These are phyloP conservation scores for Amanita pallidorosea DNA, from an alignment of 768 basidiomycete genomes.

Conservation along the genomic window DNA sequence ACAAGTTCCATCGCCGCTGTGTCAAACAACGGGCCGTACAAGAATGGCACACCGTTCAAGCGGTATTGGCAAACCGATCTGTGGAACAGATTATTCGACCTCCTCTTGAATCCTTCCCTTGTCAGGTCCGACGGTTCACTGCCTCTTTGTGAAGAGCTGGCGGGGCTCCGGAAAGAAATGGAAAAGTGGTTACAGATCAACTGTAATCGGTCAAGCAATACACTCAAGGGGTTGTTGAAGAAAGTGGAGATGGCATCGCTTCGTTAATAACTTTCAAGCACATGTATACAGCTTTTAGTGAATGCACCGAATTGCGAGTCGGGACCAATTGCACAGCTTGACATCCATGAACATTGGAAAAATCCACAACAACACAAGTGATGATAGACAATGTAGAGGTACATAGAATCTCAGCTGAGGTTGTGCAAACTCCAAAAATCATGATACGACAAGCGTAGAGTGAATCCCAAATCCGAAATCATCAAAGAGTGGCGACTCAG, in stretches of 20 bases:
- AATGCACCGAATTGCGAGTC: neutral
- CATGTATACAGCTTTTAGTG: slow-evolving; percentile 3
- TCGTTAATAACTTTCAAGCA: slow-evolving; percentile 9
- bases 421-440: slow-evolving; percentile 9
- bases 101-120: slow-evolving; percentile 73
- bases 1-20: slow-evolving; percentile 38
- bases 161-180: slow-evolving; percentile 63
- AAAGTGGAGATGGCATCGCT: slow-evolving; percentile 58
- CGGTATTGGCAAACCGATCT: slow-evolving; percentile 92
- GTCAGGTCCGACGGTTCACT: slow-evolving; percentile 46
- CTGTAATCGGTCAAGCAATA: slow-evolving; percentile 76
- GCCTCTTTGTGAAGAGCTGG: slow-evolving; percentile 66
- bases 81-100: slow-evolving; percentile 77
- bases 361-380: slow-evolving; percentile 25
- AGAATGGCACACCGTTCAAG: slow-evolving; percentile 71
- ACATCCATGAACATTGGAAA: slow-evolving; percentile 18
- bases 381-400: slow-evolving; percentile 8
- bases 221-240: slow-evolving; percentile 72
- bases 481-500: slow-evolving; percentile 3
- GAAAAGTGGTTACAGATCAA: slow-evolving; percentile 80
- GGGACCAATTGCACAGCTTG: neutral
- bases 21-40: slow-evolving; percentile 30
- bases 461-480: slow-evolving; percentile 2
- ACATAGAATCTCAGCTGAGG: slow-evolving; percentile 7
- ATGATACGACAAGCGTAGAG: slow-evolving; percentile 5